These are phyloP conservation scores for Perilla frutescens DNA, from an alignment of 257 asterid species.

Conservation along the genomic window DNA sequence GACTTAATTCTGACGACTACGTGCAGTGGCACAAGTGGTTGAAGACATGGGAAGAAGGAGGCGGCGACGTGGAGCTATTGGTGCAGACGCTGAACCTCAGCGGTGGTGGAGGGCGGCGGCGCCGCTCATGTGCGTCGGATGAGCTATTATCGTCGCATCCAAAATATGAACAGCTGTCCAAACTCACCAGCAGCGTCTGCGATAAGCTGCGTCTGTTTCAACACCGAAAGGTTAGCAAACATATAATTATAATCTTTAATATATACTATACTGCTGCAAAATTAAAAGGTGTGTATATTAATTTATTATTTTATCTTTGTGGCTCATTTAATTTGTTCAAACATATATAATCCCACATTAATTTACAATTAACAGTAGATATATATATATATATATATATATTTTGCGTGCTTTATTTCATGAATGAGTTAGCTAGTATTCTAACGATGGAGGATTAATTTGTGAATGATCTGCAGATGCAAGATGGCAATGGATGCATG, in stretches of 20 bases:
- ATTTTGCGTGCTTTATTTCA: too few species aligned
- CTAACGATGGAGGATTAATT: too few species aligned
- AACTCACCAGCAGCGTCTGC: constrained; percentile 46
- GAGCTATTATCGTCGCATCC: constrained; percentile 48
- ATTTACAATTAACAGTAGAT: too few species aligned
- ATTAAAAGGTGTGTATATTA: too few species aligned
- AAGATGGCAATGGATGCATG: constrained; percentile 32
- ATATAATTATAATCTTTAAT: too few species aligned
- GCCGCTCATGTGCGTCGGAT: constrained; percentile 26
- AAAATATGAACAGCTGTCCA: constrained; percentile 49
- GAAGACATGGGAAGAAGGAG: constrained; percentile 38
- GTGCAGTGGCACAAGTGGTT: constrained; percentile 83
- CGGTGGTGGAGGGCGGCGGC: constrained; percentile 33
- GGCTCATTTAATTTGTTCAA: too few species aligned
- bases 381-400: too few species aligned
- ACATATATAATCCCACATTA: too few species aligned
- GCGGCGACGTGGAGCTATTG: constrained; percentile 52
- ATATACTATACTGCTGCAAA: too few species aligned
- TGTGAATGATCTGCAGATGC: background rate
- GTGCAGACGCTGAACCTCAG: constrained; percentile 53
- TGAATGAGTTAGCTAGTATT: too few species aligned
- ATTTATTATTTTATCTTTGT: too few species aligned
- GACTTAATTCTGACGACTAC: background rate
- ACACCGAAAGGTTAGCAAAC: constrained; percentile 45
- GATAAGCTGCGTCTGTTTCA: constrained; percentile 49